phyloP scores from a whole-genome alignment of 2,329 filamentous ascomycete genomes.

The Ceratocystis variospora region DNA sequence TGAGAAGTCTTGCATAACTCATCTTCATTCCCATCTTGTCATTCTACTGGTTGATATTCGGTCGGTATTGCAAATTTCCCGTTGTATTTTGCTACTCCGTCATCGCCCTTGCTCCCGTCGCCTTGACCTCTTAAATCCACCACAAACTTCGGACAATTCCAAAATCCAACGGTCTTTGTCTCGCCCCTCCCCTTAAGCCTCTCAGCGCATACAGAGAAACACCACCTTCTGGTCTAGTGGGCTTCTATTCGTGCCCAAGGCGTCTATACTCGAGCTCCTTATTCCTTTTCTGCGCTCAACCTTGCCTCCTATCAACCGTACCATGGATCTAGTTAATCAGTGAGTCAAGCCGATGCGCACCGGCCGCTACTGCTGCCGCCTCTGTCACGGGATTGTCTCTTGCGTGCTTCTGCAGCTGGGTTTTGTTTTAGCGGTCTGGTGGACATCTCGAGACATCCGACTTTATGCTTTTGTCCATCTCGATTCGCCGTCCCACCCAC shows the following conservation, averaged over 20 bases:
- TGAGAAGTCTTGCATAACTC: too few relatives aligned
- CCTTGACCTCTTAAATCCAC: not conserved
- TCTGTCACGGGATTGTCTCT: not conserved
- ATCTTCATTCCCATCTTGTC: too few relatives aligned
- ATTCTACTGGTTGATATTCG: too few relatives aligned
- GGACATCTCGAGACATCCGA: not conserved
- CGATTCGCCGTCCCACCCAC: not conserved
- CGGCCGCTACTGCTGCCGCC: constrained; percentile 11
- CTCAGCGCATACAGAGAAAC: not conserved
- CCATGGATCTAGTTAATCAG: constrained; percentile 51
- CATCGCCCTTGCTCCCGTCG: too few relatives aligned
- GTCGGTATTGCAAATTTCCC: too few relatives aligned
- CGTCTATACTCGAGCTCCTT: not conserved
- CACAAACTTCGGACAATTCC: not conserved
- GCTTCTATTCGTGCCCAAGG: not conserved
- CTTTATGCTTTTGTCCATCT: not conserved
- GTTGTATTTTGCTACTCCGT: too few relatives aligned
- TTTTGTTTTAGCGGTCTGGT: not conserved
- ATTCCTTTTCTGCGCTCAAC: not conserved
- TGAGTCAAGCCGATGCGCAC: constrained; percentile 27
- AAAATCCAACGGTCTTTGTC: not conserved
- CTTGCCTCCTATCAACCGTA: not conserved
- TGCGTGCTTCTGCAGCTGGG: not conserved
- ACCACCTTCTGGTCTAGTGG: not conserved
- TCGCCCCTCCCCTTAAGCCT: not conserved